Base-by-base conservation (phyloP, 1,284 basidiomycete species). In the Heterobasidion occidentale region DNA sequence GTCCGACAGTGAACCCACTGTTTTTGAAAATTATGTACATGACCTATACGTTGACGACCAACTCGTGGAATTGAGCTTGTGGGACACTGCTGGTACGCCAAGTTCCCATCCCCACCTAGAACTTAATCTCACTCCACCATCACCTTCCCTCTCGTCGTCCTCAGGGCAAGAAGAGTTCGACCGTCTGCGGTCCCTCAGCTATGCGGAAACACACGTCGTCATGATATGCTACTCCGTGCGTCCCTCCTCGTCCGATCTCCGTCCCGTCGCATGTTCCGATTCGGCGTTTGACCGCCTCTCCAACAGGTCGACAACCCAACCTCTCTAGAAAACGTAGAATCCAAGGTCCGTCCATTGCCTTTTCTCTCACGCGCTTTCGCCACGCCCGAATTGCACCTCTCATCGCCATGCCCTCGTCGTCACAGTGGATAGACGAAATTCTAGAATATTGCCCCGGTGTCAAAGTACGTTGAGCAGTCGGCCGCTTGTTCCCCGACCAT, bases 141-240 rank as follows among this genome's bases (percentile, higher is more conserved):
- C 36, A 12, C 52, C 14, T 36, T 17, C 19, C 36, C 20, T 52
- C 19, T 51, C 46, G n/a, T 33, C 46, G 14, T 56, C 27, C 6
- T 15, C 51, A 94, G 94, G 92, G 27, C 94, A 97, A 71, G 95
- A 98, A 74, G 95, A 98, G 65, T 98, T 98, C 69, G 95, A 97
- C 69, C 78, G 93, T 52, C 73, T 98, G 55, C 81, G 96, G 51
- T 93, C 92, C 15, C 73, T 98, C 34, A 92, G 89, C 38, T 98
- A 98, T 68, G 90, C 94, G 2, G 94, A 98, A 69, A 97, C 94
- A 0, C 91, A 98, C 72, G 89, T 97, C 56, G 81, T 98, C 61
- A 88, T 97, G 87, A 77, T 96, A 36, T 97, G 94, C 71, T 97
- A 95, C 69, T 94, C 93, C 36, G 92, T 92, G 61, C 59, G 86